phyloP scores from a whole-genome alignment of 768 basidiomycete genomes.

The Cystobasidiopsis lactophilus region DNA sequence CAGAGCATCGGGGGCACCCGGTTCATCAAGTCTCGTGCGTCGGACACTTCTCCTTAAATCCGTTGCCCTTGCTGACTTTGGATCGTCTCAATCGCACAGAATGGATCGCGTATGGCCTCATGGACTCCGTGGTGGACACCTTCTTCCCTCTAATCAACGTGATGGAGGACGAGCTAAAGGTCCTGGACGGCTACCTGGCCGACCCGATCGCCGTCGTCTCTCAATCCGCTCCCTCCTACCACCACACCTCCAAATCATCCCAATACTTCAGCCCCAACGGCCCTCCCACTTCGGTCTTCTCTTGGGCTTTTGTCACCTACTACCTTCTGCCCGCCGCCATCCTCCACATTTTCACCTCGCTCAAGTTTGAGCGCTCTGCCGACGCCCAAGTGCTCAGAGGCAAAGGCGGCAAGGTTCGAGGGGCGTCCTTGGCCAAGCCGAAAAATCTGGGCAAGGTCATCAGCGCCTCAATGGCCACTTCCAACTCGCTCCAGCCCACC shows the following conservation, averaged over 20 bases:
- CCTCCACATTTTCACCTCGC: neutral
- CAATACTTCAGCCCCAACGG: neutral
- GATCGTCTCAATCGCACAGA: slow-evolving; percentile 36
- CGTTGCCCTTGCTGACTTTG: neutral
- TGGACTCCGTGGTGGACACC: slow-evolving; percentile 84
- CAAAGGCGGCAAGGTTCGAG: neutral
- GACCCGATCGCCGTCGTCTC: slow-evolving; percentile 21
- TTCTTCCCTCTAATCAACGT: slow-evolving; percentile 67
- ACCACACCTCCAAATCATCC: neutral
- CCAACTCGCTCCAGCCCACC: neutral
- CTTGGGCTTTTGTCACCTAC: no score
- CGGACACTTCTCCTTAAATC: neutral
- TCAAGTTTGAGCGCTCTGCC: neutral
- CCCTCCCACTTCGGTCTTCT: neutral
- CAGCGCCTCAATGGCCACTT: neutral
- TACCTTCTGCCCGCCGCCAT: neutral
- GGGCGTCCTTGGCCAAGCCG: neutral
- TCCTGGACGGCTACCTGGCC: slow-evolving; percentile 47
- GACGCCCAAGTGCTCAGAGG: neutral
- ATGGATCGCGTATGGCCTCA: slow-evolving; percentile 78
- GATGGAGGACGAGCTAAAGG: slow-evolving; percentile 57
- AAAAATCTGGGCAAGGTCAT: neutral
- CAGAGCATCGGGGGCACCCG: slow-evolving; percentile 39
- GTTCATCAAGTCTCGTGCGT: slow-evolving; percentile 49
- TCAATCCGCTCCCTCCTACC: no score